Evolutionary conservation across 352 stramenopile genomes (phyloP).

Genomic region (Globisporangium carolinianum): DNA sequence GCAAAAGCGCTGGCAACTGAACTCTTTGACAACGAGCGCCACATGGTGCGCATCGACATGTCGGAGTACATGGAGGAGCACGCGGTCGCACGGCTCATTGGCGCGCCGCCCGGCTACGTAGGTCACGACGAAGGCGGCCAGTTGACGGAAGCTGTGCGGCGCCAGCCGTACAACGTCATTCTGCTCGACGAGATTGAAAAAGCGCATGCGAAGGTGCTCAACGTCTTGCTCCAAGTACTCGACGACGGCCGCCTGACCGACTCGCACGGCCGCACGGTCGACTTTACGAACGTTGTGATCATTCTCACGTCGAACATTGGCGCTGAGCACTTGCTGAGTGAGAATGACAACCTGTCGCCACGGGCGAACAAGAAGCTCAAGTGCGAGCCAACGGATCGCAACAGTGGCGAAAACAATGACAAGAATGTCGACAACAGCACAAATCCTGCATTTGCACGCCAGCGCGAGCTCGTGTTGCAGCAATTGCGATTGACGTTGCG

Average conservation of each 20-base stretch:
- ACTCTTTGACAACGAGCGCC: constrained; percentile 94
- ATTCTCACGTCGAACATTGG: constrained; percentile 98
- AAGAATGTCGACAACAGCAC: no score
- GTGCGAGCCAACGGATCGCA: no score
- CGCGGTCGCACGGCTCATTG: constrained; percentile 90
- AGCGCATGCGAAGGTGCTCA: constrained; percentile 94
- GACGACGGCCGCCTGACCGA: constrained; percentile 98
- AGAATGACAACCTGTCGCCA: constrained; percentile 41
- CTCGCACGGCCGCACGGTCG: constrained; percentile 91
- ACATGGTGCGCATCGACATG: constrained; percentile 97
- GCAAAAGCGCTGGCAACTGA: constrained; percentile 93
- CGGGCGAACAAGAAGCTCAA: constrained; percentile 59
- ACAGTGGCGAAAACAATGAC: no score
- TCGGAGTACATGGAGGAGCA: constrained; percentile 98
- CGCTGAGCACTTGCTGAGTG: constrained; percentile 85
- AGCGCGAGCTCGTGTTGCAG: constrained; percentile 81
- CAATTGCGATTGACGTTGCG: constrained; percentile 85
- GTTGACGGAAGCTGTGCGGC: constrained; percentile 93
- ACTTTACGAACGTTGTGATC: constrained; percentile 96
- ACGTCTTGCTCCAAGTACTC: constrained; percentile 95
- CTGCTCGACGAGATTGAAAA: constrained; percentile 99
- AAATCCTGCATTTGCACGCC: constrained; percentile 51
- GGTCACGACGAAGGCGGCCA: constrained; percentile 94
- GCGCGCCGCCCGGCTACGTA: constrained; percentile 94
- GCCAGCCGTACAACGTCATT: constrained; percentile 95